Evolutionary conservation across 176 grass and related monocot genomes (phyloP).

Genomic region (Canna indica): DNA sequence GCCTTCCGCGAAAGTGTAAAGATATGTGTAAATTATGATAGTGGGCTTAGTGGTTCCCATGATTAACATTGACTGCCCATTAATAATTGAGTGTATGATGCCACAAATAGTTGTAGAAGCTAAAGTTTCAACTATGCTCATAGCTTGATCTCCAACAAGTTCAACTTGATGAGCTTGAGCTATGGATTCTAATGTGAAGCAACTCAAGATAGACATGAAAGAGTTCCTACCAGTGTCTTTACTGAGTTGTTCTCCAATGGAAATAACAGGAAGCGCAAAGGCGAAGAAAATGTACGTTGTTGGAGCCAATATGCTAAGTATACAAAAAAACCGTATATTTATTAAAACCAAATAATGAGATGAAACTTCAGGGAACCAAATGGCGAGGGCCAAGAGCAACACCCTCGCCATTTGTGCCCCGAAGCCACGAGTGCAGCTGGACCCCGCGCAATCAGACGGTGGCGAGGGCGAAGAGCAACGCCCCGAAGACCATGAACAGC

Average conservation of each 20-base stretch:
- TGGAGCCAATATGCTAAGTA: slow-evolving; percentile 71
- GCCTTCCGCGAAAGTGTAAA: too few species aligned
- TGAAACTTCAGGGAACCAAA: too few species aligned
- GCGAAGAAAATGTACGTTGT: slow-evolving; percentile 95
- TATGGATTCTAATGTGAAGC: too few species aligned
- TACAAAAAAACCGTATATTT: not conserved
- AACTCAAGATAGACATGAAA: not conserved
- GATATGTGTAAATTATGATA: too few species aligned
- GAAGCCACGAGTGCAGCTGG: slow-evolving; percentile 65
- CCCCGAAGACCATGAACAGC: slow-evolving; percentile 89
- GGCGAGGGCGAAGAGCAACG: slow-evolving; percentile 57
- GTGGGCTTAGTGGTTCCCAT: too few species aligned
- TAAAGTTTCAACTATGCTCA: too few species aligned
- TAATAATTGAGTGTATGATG: too few species aligned
- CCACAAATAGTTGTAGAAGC: too few species aligned
- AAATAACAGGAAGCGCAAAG: slow-evolving; percentile 77
- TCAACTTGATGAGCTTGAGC: slow-evolving; percentile 2
- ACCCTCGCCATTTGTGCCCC: too few species aligned
- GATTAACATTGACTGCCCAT: too few species aligned
- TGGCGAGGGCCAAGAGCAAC: too few species aligned
- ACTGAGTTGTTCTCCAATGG: slow-evolving; percentile 77
- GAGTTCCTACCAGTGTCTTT: slow-evolving; percentile 46
- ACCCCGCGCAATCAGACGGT: slow-evolving; percentile 68
- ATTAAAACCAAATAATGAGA: not conserved
- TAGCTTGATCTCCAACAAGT: not conserved